Evolutionary conservation across 495 filamentous ascomycete genomes (phyloP), one percentile per base, ranked within the genome.

Genomic region (Daldinia vernicosa): DNA sequence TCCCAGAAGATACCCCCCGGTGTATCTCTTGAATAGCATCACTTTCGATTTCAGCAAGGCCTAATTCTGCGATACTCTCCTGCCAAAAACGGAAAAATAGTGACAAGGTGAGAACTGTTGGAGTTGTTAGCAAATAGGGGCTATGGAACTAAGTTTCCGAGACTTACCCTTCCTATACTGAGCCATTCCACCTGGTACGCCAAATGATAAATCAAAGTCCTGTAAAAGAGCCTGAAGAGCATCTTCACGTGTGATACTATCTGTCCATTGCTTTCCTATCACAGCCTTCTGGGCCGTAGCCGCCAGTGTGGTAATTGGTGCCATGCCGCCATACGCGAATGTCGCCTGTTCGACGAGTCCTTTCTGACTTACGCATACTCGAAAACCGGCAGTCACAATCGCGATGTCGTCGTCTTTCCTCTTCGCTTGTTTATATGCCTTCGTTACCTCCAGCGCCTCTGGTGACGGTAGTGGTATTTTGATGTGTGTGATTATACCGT

Each of bases 341-440:
- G 87, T 87, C 15, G 84, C 86, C 71, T 85, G 87, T 50, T 86
- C 81, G 8, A 94, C 91, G 11, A 83, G 73, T 50, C 91, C 80
- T 0, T 75, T 72, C 4, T 88, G 82, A 30, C 84, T 84, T 2
- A 94, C 78, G 6, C 81, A 81, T 14, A 94, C 82, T 50, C 91
- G 86, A 43, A 94, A 79, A n/a, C 90, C 88, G 22, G 91, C 86
- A 74, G 92, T 94, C 39, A 93, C 92, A 63, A 95, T 94, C 6
- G 92, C 92, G 76, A 94, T 94, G 79, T 95, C 92, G 73, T 94
- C 92, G 73, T 94, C 92, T 71, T 93, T 95, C 58, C 92, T 81
- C 82, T 94, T 95, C 0, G 92, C 86, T 69, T 94, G 92, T 74
- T 95, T 95, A 72, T 93, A 94, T 6, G 92, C 88, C 12, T 86